Evolutionary conservation across 73 alveolate species (phyloP), one percentile per base, ranked within the genome.

Genomic region (Paramecium sexaurelia): DNA sequence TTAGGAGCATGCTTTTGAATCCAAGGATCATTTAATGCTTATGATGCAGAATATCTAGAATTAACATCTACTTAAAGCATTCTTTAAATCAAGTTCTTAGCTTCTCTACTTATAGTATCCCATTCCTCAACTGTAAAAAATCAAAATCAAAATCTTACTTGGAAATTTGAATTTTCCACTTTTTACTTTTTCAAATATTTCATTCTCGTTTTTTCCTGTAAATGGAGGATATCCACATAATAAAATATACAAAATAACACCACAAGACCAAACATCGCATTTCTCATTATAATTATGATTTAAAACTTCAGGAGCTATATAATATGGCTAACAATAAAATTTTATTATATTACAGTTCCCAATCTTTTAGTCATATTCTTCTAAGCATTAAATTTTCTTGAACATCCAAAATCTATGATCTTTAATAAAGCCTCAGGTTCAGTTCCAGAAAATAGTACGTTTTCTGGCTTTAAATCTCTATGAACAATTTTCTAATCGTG

Each of bases 251-350:
- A 94, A 85, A 27, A 94, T 94, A 20, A 94, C 97, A 1, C 97
- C 97, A 67, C 96, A 92, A 11, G 96, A 86, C 97, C 97, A 94
- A 5, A 92, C 87, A 88, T 94, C 96, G 55, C 97, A 85, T 61
- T 92, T 87, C 57, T 91, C 95, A 87, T 85, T 85, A 39, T 92
- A 94, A 75, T 92, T 75, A 40, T 86, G 71, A 33, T 92, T 92
- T 27, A 92, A 75, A 3, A 94, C 94, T 57, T 94, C 95, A 7
- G 97, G 97, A 3, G 97, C 94, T 0, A 36, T 91, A 84, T 92
- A 94, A 47, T 78, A 92, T 24, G 96, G 93, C 90, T 78, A 26
- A 24, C 39, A 9, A 36, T 43, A 17, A 1, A 29, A 3, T n/a
- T 51, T 0, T 2, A 22, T 7, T 17, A 15, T 9, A 20, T 11